These are phyloP conservation scores for Atalantia buxifolia DNA, from an alignment of 345 rosid genomes.

Conservation along the genomic window DNA sequence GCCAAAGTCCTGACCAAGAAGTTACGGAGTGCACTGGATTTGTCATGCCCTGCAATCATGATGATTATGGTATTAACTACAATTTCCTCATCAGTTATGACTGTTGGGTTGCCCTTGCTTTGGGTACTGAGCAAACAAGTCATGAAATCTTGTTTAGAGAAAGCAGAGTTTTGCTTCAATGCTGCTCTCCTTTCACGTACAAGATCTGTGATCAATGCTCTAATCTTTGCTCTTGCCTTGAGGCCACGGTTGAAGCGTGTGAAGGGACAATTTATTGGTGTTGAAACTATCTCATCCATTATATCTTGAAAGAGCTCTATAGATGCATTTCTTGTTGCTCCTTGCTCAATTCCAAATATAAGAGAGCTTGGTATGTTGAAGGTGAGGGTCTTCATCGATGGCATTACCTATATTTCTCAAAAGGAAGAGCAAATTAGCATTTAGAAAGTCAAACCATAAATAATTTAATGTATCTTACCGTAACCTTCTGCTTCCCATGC, in stretches of 20 bases:
- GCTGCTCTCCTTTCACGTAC: conserved; percentile 3
- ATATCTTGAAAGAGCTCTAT: conserved; percentile 13
- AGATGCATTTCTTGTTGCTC: conserved; percentile 8
- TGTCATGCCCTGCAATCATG: conserved; percentile 28
- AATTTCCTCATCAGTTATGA: conserved; percentile 17
- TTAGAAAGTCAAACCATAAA: background rate
- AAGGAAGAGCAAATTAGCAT: background rate
- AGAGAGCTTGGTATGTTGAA: conserved; percentile 29
- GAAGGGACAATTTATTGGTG: conserved; percentile 31
- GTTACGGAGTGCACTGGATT: conserved; percentile 22
- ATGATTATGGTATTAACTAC: conserved; percentile 3
- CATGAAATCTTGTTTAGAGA: conserved; percentile 19
- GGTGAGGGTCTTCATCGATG: conserved; percentile 32
- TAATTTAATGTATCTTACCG: conserved; percentile 1
- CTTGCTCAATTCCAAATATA: conserved; percentile 29
- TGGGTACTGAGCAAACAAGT: conserved; percentile 13
- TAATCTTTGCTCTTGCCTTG: background rate
- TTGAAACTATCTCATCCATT: conserved; percentile 15
- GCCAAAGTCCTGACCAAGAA: conserved; percentile 21
- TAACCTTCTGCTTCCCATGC: conserved; percentile 25
- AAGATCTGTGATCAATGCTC: background rate
- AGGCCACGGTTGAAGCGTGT: conserved; percentile 16
- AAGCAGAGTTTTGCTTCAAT: background rate
- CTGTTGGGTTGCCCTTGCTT: background rate
- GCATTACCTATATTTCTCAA: conserved; percentile 17